These are phyloP conservation scores for Colletotrichum zoysiae DNA, from an alignment of 2,329 filamentous ascomycete species.

Conservation along the genomic window DNA sequence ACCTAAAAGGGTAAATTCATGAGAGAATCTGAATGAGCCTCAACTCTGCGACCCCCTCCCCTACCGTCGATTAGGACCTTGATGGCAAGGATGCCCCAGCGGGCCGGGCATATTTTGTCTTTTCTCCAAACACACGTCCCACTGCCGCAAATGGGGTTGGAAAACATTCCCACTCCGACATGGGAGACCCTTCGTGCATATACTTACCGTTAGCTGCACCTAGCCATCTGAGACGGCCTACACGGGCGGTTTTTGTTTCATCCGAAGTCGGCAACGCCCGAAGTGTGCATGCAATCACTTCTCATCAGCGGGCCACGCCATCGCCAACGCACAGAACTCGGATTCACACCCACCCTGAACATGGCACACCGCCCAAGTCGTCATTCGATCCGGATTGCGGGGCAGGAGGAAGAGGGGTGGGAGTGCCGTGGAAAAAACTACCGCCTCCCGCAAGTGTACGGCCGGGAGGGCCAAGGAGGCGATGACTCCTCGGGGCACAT, in stretches of 20 bases:
- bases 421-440: constrained; percentile 19
- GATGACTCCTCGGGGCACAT: constrained; percentile 2
- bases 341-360: constrained; percentile 5
- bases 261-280: constrained; percentile 17
- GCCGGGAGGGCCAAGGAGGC: constrained; percentile 7
- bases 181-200: constrained; percentile 9
- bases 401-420: background rate
- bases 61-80: background rate
- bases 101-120: background rate
- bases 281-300: constrained; percentile 11
- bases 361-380: constrained; percentile 14
- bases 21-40: constrained; percentile 31
- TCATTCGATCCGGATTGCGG: background rate
- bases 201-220: constrained; percentile 6
- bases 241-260: constrained; percentile 38
- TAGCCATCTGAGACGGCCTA: constrained; percentile 27
- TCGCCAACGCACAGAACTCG: constrained; percentile 14
- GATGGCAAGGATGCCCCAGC: constrained; percentile 8
- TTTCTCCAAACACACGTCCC: constrained; percentile 14
- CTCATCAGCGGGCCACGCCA: background rate
- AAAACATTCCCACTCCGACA: constrained; percentile 22
- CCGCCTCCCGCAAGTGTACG: constrained; percentile 25
- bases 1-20: constrained; percentile 11
- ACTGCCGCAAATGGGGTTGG: background rate
- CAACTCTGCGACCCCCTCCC: constrained; percentile 20